Conservation (phyloP, 768 basidiomycete species). For the Leccinum variicolor region DNA sequence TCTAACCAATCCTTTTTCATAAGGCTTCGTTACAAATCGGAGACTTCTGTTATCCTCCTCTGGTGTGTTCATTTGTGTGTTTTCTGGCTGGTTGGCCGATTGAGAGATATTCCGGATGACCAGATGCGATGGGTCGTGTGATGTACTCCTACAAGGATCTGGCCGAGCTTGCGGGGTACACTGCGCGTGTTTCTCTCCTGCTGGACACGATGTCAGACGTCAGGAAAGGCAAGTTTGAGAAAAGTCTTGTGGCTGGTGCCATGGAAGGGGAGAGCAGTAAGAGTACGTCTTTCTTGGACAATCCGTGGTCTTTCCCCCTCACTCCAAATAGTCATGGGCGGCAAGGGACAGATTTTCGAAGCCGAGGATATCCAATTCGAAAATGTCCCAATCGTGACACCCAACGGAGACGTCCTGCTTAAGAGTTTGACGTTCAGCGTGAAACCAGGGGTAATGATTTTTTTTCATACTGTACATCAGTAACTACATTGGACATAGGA, state of each 20-base stretch:
- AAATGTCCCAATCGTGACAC: conserved; percentile 91
- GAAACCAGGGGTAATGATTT: conserved; percentile 65
- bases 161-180: conserved; percentile 94
- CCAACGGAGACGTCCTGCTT: conserved; percentile 91
- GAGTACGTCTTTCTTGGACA: conserved; percentile 45
- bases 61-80: conserved; percentile 38
- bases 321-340: conserved; percentile 59
- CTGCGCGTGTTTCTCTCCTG: conserved; percentile 82
- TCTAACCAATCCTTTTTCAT: not conserved
- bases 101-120: conserved; percentile 1
- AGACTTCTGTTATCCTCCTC: conserved; percentile 85
- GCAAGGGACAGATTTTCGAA: conserved; percentile 75
- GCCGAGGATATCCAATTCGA: conserved; percentile 92
- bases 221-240: conserved; percentile 80
- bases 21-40: conserved; percentile 96
- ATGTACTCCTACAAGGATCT: conserved; percentile 99
- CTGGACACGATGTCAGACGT: conserved; percentile 91
- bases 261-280: conserved; percentile 68
- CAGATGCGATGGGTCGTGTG: conserved; percentile 91
- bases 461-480: not conserved
- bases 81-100: not conserved
- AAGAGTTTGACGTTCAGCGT: conserved; percentile 84
- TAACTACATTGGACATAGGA: conserved; percentile 45
- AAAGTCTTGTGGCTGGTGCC: conserved; percentile 77
- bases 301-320: not conserved